Percentiles rank a stretch among this genome's conserved stretches.
These are phyloP conservation scores for Xylariaceae sp. DNA, from an alignment of 2,329 filamentous ascomycete species.

Conservation along the genomic window DNA sequence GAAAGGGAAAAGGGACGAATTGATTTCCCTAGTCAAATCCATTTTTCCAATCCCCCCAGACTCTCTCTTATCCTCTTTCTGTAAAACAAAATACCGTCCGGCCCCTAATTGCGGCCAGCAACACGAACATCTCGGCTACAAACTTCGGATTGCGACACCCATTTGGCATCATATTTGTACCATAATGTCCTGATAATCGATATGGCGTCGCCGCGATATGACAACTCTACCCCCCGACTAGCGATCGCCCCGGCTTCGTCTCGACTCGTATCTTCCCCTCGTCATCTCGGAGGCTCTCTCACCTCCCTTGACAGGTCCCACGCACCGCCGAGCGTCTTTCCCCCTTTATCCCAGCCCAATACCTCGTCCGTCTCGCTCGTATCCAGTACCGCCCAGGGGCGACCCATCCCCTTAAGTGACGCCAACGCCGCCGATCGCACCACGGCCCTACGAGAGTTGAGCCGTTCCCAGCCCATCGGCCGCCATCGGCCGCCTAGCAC, in stretches of 20 bases:
- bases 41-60: background rate
- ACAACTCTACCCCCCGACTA: background rate
- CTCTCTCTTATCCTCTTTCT: background rate
- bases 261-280: no score
- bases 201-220: slow-evolving; percentile 11
- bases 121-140: no score
- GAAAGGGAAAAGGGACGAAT: background rate
- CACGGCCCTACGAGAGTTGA: slow-evolving; percentile 66
- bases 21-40: background rate
- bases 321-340: background rate
- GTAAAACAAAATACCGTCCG: no score
- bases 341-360: slow-evolving; percentile 46
- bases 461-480: slow-evolving; percentile 60
- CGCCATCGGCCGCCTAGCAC: slow-evolving; percentile 61
- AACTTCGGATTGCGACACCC: no score
- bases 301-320: no score
- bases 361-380: slow-evolving; percentile 60
- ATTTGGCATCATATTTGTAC: background rate
- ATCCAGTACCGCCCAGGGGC: slow-evolving; percentile 62
- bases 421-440: slow-evolving; percentile 62
- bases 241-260: no score
- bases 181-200: background rate
- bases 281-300: no score
- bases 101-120: background rate
- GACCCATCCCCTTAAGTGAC: slow-evolving; percentile 62